A percentile compares a stretch with the other conserved stretches of the same genome.
phyloP scores from a whole-genome alignment of 345 rosid genomes.

The Sapria himalayana region DNA sequence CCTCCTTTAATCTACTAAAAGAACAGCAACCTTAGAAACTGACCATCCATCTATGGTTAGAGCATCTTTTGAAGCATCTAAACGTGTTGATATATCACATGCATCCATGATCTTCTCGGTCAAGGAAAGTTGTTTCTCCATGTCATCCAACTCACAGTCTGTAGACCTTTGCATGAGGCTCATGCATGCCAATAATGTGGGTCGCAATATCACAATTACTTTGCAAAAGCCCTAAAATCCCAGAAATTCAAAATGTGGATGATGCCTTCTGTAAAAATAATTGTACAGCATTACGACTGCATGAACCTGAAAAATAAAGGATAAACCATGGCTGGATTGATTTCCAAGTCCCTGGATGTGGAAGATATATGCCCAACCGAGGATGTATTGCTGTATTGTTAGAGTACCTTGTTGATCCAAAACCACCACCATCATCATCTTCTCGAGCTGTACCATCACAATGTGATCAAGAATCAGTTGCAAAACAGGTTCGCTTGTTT shows the following conservation, averaged over 20 bases:
- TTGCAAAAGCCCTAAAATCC: constrained; percentile 45
- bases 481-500: too few relatives aligned
- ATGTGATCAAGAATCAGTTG: too few relatives aligned
- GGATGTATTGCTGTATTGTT: too few relatives aligned
- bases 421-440: too few relatives aligned
- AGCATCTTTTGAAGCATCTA: constrained; percentile 24
- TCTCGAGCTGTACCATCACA: too few relatives aligned
- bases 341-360: too few relatives aligned
- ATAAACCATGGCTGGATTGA: too few relatives aligned
- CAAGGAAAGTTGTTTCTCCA: constrained; percentile 23
- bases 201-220: constrained; percentile 28
- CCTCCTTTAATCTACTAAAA: constrained; percentile 37
- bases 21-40: constrained; percentile 30
- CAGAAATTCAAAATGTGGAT: constrained; percentile 25
- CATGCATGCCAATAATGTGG: constrained; percentile 28
- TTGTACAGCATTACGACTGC: constrained; percentile 63
- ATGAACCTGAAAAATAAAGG: constrained; percentile 32
- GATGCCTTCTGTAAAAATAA: constrained; percentile 39
- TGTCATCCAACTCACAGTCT: constrained; percentile 15
- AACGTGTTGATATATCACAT: constrained; percentile 30
- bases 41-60: constrained; percentile 33
- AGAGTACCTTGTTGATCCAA: too few relatives aligned
- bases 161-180: constrained; percentile 19
- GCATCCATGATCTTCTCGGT: constrained; percentile 51
- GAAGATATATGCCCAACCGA: too few relatives aligned